phyloP scores from a whole-genome alignment of 805 yeast species.

The Yamadazyma olivae region DNA sequence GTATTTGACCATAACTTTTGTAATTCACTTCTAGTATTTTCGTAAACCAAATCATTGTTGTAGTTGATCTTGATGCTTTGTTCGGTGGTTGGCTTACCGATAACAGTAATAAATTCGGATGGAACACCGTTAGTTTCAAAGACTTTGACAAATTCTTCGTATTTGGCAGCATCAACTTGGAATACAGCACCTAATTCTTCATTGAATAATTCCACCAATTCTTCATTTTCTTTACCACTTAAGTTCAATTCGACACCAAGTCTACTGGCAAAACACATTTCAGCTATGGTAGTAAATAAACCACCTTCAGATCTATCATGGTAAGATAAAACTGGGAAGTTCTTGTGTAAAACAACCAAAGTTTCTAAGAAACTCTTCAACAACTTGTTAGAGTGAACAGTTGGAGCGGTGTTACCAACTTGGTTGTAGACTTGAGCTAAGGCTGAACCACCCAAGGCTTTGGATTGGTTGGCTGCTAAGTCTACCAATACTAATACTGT shows the following conservation, averaged over 20 bases:
- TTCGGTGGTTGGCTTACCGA: slow-evolving; percentile 63
- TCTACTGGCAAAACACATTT: slow-evolving; percentile 97
- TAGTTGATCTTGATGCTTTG: slow-evolving; percentile 50
- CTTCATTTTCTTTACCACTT: slow-evolving; percentile 29
- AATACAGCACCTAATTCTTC: slow-evolving; percentile 97
- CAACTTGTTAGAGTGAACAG: slow-evolving; percentile 64
- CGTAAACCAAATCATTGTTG: slow-evolving; percentile 46
- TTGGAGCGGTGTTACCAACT: slow-evolving; percentile 80
- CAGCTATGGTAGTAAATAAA: slow-evolving; percentile 74
- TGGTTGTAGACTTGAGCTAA: slow-evolving; percentile 90
- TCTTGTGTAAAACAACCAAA: slow-evolving; percentile 67
- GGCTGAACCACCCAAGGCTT: slow-evolving; percentile 88
- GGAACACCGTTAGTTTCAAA: slow-evolving; percentile 59
- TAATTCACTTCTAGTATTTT: slow-evolving; percentile 60
- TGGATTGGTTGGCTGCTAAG: slow-evolving; percentile 50
- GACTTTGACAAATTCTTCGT: slow-evolving; percentile 51
- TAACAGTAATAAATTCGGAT: slow-evolving; percentile 49
- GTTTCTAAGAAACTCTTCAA: slow-evolving; percentile 72
- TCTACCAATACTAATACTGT: slow-evolving; percentile 77
- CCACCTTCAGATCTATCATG: slow-evolving; percentile 99
- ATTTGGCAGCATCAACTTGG: slow-evolving; percentile 65
- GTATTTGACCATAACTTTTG: slow-evolving; percentile 87
- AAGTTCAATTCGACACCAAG: slow-evolving; percentile 67
- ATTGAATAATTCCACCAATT: slow-evolving; percentile 65
- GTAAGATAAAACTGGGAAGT: slow-evolving; percentile 71